Base-by-base conservation (phyloP, 352 stramenopile species). In the Detonula confervacea region DNA sequence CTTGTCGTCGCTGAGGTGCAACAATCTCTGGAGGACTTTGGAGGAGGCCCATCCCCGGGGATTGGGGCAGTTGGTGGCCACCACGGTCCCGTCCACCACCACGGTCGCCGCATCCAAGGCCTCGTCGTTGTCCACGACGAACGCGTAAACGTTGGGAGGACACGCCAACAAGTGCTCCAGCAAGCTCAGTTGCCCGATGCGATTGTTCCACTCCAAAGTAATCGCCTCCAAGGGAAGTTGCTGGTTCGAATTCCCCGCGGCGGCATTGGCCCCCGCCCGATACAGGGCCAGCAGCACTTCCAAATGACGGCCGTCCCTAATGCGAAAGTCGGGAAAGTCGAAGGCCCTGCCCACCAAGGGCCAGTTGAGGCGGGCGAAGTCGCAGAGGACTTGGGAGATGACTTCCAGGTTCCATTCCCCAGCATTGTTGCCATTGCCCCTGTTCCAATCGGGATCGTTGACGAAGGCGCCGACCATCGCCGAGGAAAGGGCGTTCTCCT, bases 281-380 rank as follows among this genome's bases (percentile, higher is more conserved):
- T 89, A 95, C 1, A 95, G 61, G 14, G 90, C 83, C 0, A 94
- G 27, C 1, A 95, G 54, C 4, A 81, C 68, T 20, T 83, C 75
- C 44, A 93, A 80, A 71, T 93, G 88, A 12, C 79, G 54, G 5
- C 49, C 66, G 72, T 91, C 80, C 0, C 79, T 61, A 5, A 95
- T 83, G 25, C 83, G 62, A 73, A 95, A 95, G 54, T 81, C 83
- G n/a, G 78, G 49, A 77, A 93, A 92, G 67, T 95, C 90, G 67
- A 91, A 91, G 0, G 60, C 81, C 22, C 71, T 49, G 18, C 84
- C 87, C 0, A 94, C 89, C 2, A 54, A 8, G 47, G 55, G 49
- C 90, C 90, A 95, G 70, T 93, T 75, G 2, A 87, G 18, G 25
- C 62, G 56, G 11, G 55, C 12, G 73, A 90, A 92, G 54, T 94